These are phyloP conservation scores for Fraxinus baroniana DNA, from an alignment of 305 asterid species.

Conservation along the genomic window DNA sequence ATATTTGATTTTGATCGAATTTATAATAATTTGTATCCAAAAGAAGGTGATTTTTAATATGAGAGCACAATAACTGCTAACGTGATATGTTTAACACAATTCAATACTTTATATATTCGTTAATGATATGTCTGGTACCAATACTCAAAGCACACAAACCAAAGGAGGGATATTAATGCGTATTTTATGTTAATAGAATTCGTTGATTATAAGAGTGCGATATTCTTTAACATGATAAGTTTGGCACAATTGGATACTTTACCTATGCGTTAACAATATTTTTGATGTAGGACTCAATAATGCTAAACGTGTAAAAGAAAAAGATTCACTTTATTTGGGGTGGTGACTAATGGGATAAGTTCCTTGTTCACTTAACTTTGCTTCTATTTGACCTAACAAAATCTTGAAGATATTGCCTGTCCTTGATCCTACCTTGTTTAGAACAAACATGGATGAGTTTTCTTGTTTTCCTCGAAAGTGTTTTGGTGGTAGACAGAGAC, in stretches of 20 bases:
- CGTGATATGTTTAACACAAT: neutral
- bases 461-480: constrained; percentile 12
- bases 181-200: no score
- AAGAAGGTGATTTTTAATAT: neutral
- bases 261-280: neutral
- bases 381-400: constrained; percentile 35
- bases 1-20: neutral
- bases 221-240: neutral
- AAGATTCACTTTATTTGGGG: neutral
- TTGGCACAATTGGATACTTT: neutral
- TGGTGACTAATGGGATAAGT: constrained; percentile 27
- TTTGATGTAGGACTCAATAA: no score
- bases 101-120: neutral
- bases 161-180: no score
- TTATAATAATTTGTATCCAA: no score
- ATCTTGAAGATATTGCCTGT: constrained; percentile 45
- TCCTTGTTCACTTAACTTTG: constrained; percentile 33
- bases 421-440: constrained; percentile 18
- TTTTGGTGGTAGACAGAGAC: constrained; percentile 40
- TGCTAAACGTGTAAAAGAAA: neutral
- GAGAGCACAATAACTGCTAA: neutral
- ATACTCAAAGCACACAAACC: no score
- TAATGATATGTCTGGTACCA: neutral
- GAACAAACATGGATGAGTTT: constrained; percentile 22
- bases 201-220: no score